A percentile compares a stretch with the other conserved stretches of the same genome.
These are phyloP conservation scores for Typha latifolia DNA, from an alignment of 176 grass and related monocot species.

Conservation along the genomic window DNA sequence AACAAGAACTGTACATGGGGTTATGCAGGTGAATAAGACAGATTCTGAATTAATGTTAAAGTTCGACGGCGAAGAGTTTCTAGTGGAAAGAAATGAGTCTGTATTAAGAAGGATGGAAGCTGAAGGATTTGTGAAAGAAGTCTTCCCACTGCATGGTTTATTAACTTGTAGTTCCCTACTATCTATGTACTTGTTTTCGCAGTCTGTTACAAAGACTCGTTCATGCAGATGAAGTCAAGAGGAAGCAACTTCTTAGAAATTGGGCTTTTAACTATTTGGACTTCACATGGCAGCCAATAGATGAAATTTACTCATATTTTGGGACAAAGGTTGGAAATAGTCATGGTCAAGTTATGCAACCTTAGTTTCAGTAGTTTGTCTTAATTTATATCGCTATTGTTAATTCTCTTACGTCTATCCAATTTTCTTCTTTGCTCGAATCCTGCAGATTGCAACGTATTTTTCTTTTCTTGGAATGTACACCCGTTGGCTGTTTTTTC, in stretches of 20 bases:
- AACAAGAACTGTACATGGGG: slow-evolving; percentile 23
- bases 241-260: slow-evolving; percentile 74
- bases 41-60: slow-evolving; percentile 43
- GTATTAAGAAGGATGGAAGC: slow-evolving; percentile 63
- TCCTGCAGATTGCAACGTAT: slow-evolving; percentile 87
- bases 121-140: slow-evolving; percentile 85
- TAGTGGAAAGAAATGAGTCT: slow-evolving; percentile 44
- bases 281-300: slow-evolving; percentile 95
- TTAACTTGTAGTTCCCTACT: slow-evolving; percentile 3
- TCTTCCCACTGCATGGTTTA: slow-evolving; percentile 90
- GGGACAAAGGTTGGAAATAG: slow-evolving; percentile 68
- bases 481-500: slow-evolving; percentile 87
- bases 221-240: slow-evolving; percentile 76
- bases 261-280: slow-evolving; percentile 98
- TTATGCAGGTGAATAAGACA: slow-evolving; percentile 74
- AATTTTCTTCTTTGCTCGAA: slow-evolving; percentile 11
- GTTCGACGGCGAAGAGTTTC: slow-evolving; percentile 56
- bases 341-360: neutral
- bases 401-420: neutral
- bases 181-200: slow-evolving; percentile 11
- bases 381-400: neutral
- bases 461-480: slow-evolving; percentile 99
- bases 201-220: slow-evolving; percentile 3
- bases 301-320: slow-evolving; percentile 93
- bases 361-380: neutral